These are phyloP conservation scores for Hysterium pulicare DNA, from an alignment of 2,329 filamentous ascomycete genomes.

Conservation along the genomic window DNA sequence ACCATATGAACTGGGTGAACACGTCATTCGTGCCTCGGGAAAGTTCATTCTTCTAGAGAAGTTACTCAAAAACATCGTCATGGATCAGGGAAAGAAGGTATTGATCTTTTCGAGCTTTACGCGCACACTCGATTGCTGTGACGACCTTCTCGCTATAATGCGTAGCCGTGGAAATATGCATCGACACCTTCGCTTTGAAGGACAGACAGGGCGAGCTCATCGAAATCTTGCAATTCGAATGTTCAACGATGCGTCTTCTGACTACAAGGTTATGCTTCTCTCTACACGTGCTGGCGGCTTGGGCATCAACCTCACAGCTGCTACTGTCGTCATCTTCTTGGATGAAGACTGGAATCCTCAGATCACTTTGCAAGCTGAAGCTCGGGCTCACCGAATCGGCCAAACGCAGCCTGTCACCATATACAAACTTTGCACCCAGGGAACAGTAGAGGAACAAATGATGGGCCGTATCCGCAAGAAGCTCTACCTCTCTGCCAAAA, in stretches of 20 bases:
- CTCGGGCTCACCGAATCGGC: slow-evolving; percentile 54
- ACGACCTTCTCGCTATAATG: slow-evolving; percentile 49
- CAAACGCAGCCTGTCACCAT: slow-evolving; percentile 54
- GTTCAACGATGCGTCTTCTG: slow-evolving; percentile 47
- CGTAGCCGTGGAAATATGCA: slow-evolving; percentile 41
- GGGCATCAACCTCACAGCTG: slow-evolving; percentile 54
- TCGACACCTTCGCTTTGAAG: slow-evolving; percentile 51
- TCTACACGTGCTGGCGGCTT: slow-evolving; percentile 56
- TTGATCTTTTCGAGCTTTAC: slow-evolving; percentile 58
- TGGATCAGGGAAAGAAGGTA: slow-evolving; percentile 52
- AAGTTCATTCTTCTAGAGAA: slow-evolving; percentile 57
- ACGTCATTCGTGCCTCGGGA: slow-evolving; percentile 50
- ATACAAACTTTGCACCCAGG: slow-evolving; percentile 55
- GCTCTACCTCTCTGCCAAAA: slow-evolving; percentile 58
- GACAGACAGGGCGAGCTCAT: slow-evolving; percentile 46
- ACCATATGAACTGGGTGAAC: slow-evolving; percentile 45
- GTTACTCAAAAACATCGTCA: slow-evolving; percentile 47
- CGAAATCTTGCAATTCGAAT: slow-evolving; percentile 53
- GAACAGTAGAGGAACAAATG: slow-evolving; percentile 59
- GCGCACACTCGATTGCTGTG: slow-evolving; percentile 49
- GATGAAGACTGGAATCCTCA: slow-evolving; percentile 58
- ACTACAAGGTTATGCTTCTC: slow-evolving; percentile 54
- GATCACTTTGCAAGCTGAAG: slow-evolving; percentile 53
- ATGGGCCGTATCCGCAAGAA: slow-evolving; percentile 59
- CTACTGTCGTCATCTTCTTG: slow-evolving; percentile 55